Evolutionary conservation across 2,329 filamentous ascomycete genomes (phyloP), one percentile per base, ranked within the genome.

Genomic region (Colletotrichum sidae): DNA sequence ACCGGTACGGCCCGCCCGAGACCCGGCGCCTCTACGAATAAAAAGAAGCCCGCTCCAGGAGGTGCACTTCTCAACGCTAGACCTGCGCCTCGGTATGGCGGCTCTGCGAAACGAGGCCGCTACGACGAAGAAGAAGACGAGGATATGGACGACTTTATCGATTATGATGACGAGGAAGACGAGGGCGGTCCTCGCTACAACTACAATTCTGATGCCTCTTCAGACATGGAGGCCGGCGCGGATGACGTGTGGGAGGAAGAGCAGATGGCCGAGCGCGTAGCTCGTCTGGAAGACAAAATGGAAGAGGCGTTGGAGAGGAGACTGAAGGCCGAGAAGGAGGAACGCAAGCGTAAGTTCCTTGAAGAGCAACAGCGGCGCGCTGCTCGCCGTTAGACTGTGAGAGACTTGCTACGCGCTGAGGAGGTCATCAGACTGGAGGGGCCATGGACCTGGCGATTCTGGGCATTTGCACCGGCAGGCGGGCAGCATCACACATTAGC

Each of bases 161-260:
- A 87, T 46, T 87, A 88, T 64, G 85, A 88, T 47, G 86, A 88
- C 0, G 85, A 86, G 6, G 77, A 74, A 2, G 71, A 72, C 38
- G 71, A 69, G 4, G 75, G 69, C 11, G 76, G 78, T 8, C 79
- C 77, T 38, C 77, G 78, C 6, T 84, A 86, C 67, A 83, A 81
- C 52, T 90, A 92, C 68, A 84, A 81, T 3, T 89, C 88, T 1
- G 90, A 91, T 59, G 87, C 75, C 6, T 91, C 89, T 6, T 92
- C 90, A 6, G 92, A 93, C 71, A 94, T 94, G 90, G 91, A 94
- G 75, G 92, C 90, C 2, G 91, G 90, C 39, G 75, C 90, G 42
- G 90, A 89, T 66, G 91, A 94, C 70, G 86, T 94, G 56, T 90
- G 93, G 67, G 80, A 84, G 41, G 92, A 95, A 75, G 92, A 95